Evolutionary conservation across 2,329 filamentous ascomycete species (phyloP).

Genomic region (Sclerotinia spermophila): DNA sequence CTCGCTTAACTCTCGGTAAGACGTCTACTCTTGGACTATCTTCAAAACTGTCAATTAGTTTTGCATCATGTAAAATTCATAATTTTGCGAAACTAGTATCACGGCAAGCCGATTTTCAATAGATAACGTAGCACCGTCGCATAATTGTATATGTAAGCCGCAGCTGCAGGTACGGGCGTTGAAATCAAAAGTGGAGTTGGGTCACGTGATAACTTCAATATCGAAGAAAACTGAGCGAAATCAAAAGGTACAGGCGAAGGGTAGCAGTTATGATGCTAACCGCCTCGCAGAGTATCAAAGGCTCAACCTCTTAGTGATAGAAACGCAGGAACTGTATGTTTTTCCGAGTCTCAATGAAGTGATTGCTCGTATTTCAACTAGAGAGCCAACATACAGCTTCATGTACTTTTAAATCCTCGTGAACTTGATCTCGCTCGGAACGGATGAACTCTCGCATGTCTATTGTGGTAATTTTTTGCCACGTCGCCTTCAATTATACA

Average conservation of each 20-base stretch:
- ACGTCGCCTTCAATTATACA: not conserved
- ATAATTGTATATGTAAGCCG: not conserved
- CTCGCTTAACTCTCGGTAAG: not conserved
- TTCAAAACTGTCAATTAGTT: not conserved
- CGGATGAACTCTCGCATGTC: not conserved
- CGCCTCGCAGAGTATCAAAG: not conserved
- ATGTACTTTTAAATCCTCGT: not conserved
- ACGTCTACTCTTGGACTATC: not conserved
- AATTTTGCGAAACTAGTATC: not conserved
- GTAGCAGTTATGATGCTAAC: not conserved
- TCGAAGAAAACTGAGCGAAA: not conserved
- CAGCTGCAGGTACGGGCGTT: not conserved
- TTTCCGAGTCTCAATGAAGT: not conserved
- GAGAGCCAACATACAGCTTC: not conserved
- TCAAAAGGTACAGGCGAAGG: not conserved
- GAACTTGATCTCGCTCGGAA: not conserved
- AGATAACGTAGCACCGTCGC: not conserved
- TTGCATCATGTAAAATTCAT: not conserved
- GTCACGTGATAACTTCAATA: not conserved
- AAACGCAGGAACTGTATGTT: not conserved
- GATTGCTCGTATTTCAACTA: not conserved
- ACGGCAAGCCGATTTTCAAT: too few relatives aligned
- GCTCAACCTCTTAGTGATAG: too few relatives aligned
- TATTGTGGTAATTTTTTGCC: not conserved
- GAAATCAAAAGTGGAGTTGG: not conserved